Percentiles rank a stretch among this genome's conserved stretches.
Conservation (phyloP, 176 grass and related monocot species). For the Hordeum vulgare region MorexV3_pseudomolecules_assembly NC_058518.1:274714853-274715352, state of each 20-base stretch:
- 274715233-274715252: neutral
- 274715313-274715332: neutral
- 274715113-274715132: neutral
- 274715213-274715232: neutral
- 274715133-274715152: neutral
- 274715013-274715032: neutral
- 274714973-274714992: neutral
- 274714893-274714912: neutral
- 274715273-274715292: neutral
- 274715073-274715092: neutral
- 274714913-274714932: neutral
- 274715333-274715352: neutral
- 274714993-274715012: neutral
- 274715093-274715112: neutral
- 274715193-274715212: neutral
- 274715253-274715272: neutral
- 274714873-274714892: neutral
- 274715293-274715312: neutral
- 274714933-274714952: neutral
- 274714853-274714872: neutral
- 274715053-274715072: neutral
- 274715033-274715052: neutral
- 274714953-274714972: neutral
- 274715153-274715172: neutral
- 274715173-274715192: neutral